Evolutionary conservation across 768 basidiomycete species (phyloP), one percentile per base, ranked within the genome.

Genomic region (Dentipellis sp.): DNA sequence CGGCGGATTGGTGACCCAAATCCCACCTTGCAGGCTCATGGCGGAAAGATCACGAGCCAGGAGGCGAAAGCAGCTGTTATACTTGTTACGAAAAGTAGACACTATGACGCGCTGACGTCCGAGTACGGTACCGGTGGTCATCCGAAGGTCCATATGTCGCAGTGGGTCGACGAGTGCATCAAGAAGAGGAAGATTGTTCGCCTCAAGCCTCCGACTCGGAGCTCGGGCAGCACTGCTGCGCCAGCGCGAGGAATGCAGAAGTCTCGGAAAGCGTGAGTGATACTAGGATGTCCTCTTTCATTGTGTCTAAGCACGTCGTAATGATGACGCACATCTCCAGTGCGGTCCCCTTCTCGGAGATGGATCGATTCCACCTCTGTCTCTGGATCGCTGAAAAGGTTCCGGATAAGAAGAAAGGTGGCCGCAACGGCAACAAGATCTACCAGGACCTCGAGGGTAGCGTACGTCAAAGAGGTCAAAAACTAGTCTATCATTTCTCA

Each of bases 131-230:
- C 48, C n/a, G 60, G 55, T 17, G 49, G 12, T 16, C 59, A 59
- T 47, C 52, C 55, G 10, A 23, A 59, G 17, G 58, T 59, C 19
- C 60, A 46, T 42, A 19, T 61, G 50, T 61, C 60, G 2, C 58
- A 58, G 10, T 61, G 60, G 19, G 45, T 61, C 10, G 60, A 56
- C 50, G 39, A 55, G 19, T 61, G 58, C 36, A 40, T 61, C 22
- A 7, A 49, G 5, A 19, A 52, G 7, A 17, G 45, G 23, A 52
- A 49, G 39, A 60, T 61, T 19, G 49, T 50, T 22, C 53, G 53
- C 17, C 50, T 23, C 10, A 21, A 52, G 49, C 10, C 8, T 42
- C 35, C 12, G 10, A 19, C 19, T 9, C 42, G 19, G 5, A 38
- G 22, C 5, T 53, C 45, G 42, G 53, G 37, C 9, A 35, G 34